Evolutionary conservation across 345 rosid genomes (phyloP).

Genomic region (Arabidopsis thaliana): TAIR10.1 NC_003075.7:11486501-11487000

Average conservation of each 20-base stretch:
- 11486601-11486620: conserved; percentile 80
- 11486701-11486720: neutral
- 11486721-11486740: conserved; percentile 20
- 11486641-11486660: conserved; percentile 72
- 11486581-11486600: conserved; percentile 80
- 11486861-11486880: conserved; percentile 39
- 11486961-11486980: conserved; percentile 83
- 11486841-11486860: conserved; percentile 82
- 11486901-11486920: neutral
- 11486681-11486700: conserved; percentile 57
- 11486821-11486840: conserved; percentile 57
- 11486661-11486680: conserved; percentile 65
- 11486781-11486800: conserved; percentile 66
- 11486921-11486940: neutral
- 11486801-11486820: conserved; percentile 62
- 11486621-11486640: conserved; percentile 67
- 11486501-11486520: conserved; percentile 84
- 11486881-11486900: neutral
- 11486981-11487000: conserved; percentile 86
- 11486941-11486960: conserved; percentile 47
- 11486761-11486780: conserved; percentile 18
- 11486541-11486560: neutral
- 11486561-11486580: neutral
- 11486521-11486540: neutral
- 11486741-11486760: neutral